These are phyloP conservation scores for Parachlorella kessleri DNA, from an alignment of 139 green algal species.

Conservation along the genomic window DNA sequence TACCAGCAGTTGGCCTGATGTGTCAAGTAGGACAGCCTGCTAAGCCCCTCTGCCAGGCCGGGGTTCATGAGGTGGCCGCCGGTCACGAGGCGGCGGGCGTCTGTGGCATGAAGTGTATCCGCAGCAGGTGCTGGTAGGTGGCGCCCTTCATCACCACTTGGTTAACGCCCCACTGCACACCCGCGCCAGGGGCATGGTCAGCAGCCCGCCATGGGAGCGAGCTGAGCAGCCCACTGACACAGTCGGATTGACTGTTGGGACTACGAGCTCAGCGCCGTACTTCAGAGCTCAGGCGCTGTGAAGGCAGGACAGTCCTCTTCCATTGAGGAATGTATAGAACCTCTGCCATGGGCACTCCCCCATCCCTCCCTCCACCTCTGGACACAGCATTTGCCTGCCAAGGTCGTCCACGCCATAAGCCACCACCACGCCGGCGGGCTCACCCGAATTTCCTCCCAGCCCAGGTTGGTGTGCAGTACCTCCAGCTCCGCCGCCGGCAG, in stretches of 20 bases:
- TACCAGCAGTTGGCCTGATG: too few relatives aligned
- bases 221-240: background rate
- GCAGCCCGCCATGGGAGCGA: background rate
- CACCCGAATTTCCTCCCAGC: constrained; percentile 83
- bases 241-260: too few relatives aligned
- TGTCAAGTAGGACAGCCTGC: too few relatives aligned
- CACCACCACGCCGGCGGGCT: background rate
- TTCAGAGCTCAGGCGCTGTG: background rate
- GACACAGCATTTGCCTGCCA: background rate
- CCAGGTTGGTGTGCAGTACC: constrained; percentile 59
- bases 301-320: background rate
- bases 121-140: constrained; percentile 56
- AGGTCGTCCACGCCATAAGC: background rate
- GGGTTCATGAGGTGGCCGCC: too few relatives aligned
- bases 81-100: too few relatives aligned
- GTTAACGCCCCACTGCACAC: constrained; percentile 62
- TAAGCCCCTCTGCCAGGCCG: too few relatives aligned
- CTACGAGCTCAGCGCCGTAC: too few relatives aligned
- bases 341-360: background rate
- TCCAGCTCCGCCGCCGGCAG: constrained; percentile 58
- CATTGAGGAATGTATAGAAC: too few relatives aligned
- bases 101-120: constrained; percentile 73
- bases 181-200: too few relatives aligned
- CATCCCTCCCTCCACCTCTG: background rate
- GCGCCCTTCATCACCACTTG: constrained; percentile 58